Conservation (phyloP, 129 eudicot species). For the Artemisia tridentata region DNA sequence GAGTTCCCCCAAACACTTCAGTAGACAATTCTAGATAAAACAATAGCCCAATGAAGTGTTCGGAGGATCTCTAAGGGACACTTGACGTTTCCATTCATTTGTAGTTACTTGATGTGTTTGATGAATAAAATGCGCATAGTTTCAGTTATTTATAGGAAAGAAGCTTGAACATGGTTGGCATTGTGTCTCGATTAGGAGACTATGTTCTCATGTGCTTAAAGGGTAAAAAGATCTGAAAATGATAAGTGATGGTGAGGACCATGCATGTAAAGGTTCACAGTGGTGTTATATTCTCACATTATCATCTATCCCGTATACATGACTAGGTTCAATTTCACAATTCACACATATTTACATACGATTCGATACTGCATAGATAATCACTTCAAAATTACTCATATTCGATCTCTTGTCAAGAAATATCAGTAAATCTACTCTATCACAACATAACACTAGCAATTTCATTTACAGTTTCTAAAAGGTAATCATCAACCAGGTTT, state of each 20-base stretch:
- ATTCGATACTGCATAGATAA: too few species aligned
- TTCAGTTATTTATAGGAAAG: not conserved
- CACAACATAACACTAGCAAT: too few species aligned
- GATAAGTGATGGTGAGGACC: not conserved
- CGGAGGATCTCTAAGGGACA: not conserved
- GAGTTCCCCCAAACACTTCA: too few species aligned
- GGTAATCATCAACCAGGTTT: too few species aligned
- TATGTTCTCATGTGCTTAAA: slow-evolving; percentile 4
- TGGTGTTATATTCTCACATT: slow-evolving; percentile 9
- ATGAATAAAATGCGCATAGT: too few species aligned
- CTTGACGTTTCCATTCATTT: not conserved
- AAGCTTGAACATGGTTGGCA: slow-evolving; percentile 16
- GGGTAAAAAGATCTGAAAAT: not conserved
- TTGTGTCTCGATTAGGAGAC: not conserved
- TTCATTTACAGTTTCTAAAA: too few species aligned
- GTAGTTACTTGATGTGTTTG: not conserved
- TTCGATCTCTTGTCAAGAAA: too few species aligned
- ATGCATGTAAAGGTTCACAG: too few species aligned
- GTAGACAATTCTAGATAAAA: too few species aligned
- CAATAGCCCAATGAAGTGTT: too few species aligned
- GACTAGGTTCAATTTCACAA: slow-evolving; percentile 16
- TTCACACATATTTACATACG: not conserved
- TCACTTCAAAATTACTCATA: too few species aligned
- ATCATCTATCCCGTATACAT: slow-evolving; percentile 4
- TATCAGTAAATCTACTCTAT: too few species aligned